Evolutionary conservation across 2,329 filamentous ascomycete species (phyloP).

Genomic region (Microdochium bolleyi): DNA sequence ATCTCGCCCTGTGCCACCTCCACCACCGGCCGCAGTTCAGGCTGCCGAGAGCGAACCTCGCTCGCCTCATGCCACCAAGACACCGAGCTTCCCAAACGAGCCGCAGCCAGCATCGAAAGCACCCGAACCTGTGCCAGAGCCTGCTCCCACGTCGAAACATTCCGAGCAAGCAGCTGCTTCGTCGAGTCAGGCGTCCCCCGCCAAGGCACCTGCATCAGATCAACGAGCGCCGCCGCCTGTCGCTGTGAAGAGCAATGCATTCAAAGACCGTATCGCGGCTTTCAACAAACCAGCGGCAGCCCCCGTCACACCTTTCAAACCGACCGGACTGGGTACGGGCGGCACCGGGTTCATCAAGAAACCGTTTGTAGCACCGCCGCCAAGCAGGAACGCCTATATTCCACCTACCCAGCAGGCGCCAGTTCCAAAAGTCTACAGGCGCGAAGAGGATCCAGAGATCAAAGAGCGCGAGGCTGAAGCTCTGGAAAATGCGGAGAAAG

Average conservation of each 20-base stretch:
- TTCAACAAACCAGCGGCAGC: conserved; percentile 88
- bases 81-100: background rate
- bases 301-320: conserved; percentile 86
- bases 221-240: conserved; percentile 56
- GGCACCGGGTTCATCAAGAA: conserved; percentile 81
- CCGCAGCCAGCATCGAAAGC: background rate
- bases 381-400: conserved; percentile 85
- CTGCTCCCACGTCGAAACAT: conserved; percentile 27
- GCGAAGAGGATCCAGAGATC: conserved; percentile 78
- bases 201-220: conserved; percentile 27
- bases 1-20: conserved; percentile 18
- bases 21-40: conserved; percentile 8
- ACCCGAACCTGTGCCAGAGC: conserved; percentile 19
- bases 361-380: conserved; percentile 90
- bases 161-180: conserved; percentile 14
- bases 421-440: conserved; percentile 67
- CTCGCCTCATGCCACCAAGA: conserved; percentile 5
- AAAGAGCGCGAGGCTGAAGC: conserved; percentile 59
- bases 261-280: conserved; percentile 91
- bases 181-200: conserved; percentile 25
- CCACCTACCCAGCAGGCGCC: conserved; percentile 66
- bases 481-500: conserved; percentile 58
- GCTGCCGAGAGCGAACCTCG: conserved; percentile 7
- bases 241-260: conserved; percentile 70
- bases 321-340: conserved; percentile 53